Evolutionary conservation across 768 basidiomycete species (phyloP).

Genomic region (Calocybe indica): DNA sequence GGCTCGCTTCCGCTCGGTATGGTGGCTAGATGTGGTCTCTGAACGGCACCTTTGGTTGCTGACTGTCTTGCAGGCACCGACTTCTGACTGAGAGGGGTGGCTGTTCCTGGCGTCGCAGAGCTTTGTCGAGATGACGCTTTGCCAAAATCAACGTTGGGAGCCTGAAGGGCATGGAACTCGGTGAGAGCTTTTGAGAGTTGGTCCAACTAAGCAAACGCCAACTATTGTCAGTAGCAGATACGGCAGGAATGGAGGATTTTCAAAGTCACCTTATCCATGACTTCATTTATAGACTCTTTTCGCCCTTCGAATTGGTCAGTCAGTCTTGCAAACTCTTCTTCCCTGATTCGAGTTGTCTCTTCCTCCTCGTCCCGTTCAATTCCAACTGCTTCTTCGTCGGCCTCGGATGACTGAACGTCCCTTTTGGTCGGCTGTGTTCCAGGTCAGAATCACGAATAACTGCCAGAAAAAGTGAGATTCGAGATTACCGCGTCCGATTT

Average conservation of each 20-base stretch:
- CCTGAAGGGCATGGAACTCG: slow-evolving; percentile 43
- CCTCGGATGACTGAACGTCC: slow-evolving; percentile 17
- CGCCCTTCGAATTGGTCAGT: slow-evolving; percentile 65
- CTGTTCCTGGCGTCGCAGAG: slow-evolving; percentile 10
- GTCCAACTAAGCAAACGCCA: slow-evolving; percentile 40
- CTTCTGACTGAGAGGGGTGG: slow-evolving; percentile 1
- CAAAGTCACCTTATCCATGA: slow-evolving; percentile 63
- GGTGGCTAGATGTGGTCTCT: not conserved
- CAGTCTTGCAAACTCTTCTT: slow-evolving; percentile 63
- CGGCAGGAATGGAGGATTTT: not conserved
- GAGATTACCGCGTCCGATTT: slow-evolving; percentile 1
- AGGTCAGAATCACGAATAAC: slow-evolving; percentile 2
- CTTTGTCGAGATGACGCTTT: slow-evolving; percentile 12
- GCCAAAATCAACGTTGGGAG: slow-evolving; percentile 36
- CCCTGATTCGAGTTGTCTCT: slow-evolving; percentile 47
- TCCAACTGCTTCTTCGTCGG: slow-evolving; percentile 45
- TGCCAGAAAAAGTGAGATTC: not conserved
- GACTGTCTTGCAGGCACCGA: too few relatives aligned
- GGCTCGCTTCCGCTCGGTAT: not conserved
- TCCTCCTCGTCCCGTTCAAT: slow-evolving; percentile 49
- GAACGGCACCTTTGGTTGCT: too few relatives aligned
- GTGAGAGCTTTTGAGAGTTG: slow-evolving; percentile 46
- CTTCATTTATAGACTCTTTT: slow-evolving; percentile 60
- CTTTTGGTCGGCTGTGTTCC: not conserved
- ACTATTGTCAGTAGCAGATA: slow-evolving; percentile 2